Percentiles rank a stretch among this genome's conserved stretches.
Conservation (phyloP, 73 alveolate species). For the Tetrahymena borealis region DNA sequence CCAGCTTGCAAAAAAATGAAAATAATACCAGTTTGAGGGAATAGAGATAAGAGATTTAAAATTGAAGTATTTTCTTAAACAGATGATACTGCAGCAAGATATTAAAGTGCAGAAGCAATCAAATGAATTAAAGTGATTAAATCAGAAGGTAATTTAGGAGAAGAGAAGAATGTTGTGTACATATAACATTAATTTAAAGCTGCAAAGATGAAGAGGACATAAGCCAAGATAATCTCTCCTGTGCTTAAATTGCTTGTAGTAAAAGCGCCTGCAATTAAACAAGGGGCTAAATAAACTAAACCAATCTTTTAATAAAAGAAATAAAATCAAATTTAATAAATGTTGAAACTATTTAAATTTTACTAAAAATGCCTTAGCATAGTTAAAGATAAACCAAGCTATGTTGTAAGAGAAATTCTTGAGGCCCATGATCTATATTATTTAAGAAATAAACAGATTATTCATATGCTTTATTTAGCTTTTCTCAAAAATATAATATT, state of each 20-base stretch:
- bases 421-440: constrained; percentile 23
- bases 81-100: neutral
- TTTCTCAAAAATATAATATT: neutral
- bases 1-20: constrained; percentile 7
- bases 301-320: neutral
- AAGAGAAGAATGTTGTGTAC: constrained; percentile 14
- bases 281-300: neutral
- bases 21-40: constrained; percentile 5
- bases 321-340: neutral
- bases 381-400: constrained; percentile 25
- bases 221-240: neutral
- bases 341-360: neutral
- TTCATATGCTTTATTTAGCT: neutral
- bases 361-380: constrained; percentile 14
- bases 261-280: constrained; percentile 7
- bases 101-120: neutral
- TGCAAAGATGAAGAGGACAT: neutral
- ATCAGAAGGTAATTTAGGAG: constrained; percentile 21
- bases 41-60: neutral
- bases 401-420: constrained; percentile 6
- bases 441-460: neutral
- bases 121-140: constrained; percentile 14
- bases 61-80: neutral
- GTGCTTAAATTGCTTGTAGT: neutral
- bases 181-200: constrained; percentile 2